Percentiles rank a stretch among this genome's conserved stretches.
Conservation (phyloP, 2,329 filamentous ascomycete species). For the Byssothecium circinans region DNA sequence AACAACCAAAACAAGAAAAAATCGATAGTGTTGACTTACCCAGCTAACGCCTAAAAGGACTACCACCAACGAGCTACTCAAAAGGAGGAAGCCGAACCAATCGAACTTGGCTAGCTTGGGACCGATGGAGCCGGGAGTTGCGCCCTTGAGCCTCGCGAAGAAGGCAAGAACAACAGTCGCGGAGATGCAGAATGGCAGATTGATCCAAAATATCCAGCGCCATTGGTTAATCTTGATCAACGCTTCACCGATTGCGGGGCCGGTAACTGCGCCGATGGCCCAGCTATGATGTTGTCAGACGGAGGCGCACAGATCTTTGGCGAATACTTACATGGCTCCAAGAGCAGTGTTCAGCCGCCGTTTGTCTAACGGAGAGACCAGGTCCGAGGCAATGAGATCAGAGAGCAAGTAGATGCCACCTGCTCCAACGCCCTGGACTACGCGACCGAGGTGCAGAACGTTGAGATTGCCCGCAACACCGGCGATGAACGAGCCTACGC, state of each 20-base stretch:
- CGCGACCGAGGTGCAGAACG: constrained; percentile 47
- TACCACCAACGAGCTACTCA: constrained; percentile 57
- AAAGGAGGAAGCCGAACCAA: constrained; percentile 61
- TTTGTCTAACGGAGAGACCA: constrained; percentile 36
- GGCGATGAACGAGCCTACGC: constrained; percentile 48
- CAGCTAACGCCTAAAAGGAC: constrained; percentile 61
- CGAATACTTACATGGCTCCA: constrained; percentile 20
- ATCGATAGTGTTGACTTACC: constrained; percentile 21
- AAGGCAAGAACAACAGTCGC: constrained; percentile 40
- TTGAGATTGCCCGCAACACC: constrained; percentile 41
- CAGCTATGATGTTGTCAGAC: constrained; percentile 18
- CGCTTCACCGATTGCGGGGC: constrained; percentile 38
- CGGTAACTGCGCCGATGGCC: constrained; percentile 38
- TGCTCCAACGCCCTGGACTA: constrained; percentile 52
- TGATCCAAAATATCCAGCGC: constrained; percentile 47
- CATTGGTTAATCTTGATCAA: constrained; percentile 23
- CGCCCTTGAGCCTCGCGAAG: constrained; percentile 45
- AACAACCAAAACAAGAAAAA: background rate
- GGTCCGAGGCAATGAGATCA: constrained; percentile 48
- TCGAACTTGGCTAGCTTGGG: constrained; percentile 58
- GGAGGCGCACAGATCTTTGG: background rate
- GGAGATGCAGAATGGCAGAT: constrained; percentile 40
- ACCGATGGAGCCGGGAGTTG: constrained; percentile 39
- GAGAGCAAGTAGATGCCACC: constrained; percentile 50
- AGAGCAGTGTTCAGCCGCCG: constrained; percentile 24